These are phyloP conservation scores for Cadophora sp. DNA, from an alignment of 2,329 filamentous ascomycete genomes.

Conservation along the genomic window DNA sequence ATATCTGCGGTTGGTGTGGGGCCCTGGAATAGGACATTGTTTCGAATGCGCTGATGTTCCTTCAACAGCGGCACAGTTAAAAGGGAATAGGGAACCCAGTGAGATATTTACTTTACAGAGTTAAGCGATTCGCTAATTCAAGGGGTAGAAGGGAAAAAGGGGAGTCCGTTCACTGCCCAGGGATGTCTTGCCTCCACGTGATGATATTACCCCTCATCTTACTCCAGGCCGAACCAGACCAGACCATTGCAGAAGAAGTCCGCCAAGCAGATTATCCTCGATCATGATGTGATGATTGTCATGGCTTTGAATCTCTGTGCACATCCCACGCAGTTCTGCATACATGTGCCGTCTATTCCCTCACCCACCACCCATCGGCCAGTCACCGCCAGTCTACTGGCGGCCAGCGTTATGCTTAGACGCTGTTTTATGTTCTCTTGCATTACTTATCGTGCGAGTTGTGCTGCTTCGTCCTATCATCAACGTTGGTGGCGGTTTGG, in stretches of 20 bases:
- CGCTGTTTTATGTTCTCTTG: background rate
- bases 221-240: too few species aligned
- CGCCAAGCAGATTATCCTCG: background rate
- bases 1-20: background rate
- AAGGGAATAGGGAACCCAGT: background rate
- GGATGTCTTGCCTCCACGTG: background rate
- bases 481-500: background rate
- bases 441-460: background rate
- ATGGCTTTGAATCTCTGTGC: background rate
- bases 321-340: conserved; percentile 1
- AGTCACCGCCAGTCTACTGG: conserved; percentile 3
- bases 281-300: conserved; percentile 1
- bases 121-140: too few species aligned
- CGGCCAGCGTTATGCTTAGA: background rate
- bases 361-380: background rate
- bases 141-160: too few species aligned
- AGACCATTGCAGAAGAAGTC: background rate
- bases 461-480: conserved; percentile 6
- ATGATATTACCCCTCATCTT: background rate
- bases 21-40: background rate
- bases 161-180: too few species aligned
- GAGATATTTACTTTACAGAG: too few species aligned
- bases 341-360: too few species aligned
- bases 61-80: background rate
- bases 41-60: background rate